A percentile compares a stretch with the other conserved stretches of the same genome.
Evolutionary conservation across 257 asterid genomes (phyloP).

Genomic region (Paraleonurus japonicus): DNA sequence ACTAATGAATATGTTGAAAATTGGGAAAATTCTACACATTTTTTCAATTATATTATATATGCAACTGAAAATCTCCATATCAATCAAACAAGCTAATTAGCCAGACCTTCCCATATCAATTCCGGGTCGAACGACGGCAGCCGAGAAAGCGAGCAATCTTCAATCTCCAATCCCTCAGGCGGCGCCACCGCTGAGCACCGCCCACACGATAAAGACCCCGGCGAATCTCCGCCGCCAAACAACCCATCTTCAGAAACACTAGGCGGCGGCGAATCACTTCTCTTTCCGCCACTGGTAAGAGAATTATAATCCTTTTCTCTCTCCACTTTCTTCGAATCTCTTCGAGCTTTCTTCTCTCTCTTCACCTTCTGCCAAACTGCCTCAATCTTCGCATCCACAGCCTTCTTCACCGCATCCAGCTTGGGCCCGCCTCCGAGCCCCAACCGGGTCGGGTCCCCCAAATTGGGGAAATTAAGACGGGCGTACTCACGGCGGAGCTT

Average conservation of each 20-base stretch:
- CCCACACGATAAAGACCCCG: slow-evolving; percentile 33
- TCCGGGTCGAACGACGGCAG: slow-evolving; percentile 80
- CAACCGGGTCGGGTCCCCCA: slow-evolving; percentile 44
- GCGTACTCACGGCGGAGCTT: slow-evolving; percentile 55
- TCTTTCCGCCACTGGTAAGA: too few relatives aligned
- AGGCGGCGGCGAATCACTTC: slow-evolving; percentile 24
- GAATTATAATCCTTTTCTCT: slow-evolving; percentile 59
- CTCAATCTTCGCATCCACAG: slow-evolving; percentile 73
- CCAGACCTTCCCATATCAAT: slow-evolving; percentile 80
- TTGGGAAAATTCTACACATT: too few relatives aligned
- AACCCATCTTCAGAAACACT: slow-evolving; percentile 54
- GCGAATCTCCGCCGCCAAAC: slow-evolving; percentile 43
- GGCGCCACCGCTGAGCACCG: slow-evolving; percentile 27
- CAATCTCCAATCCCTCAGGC: slow-evolving; percentile 37
- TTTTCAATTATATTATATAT: too few relatives aligned
- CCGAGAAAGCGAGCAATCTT: slow-evolving; percentile 56
- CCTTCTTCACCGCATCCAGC: slow-evolving; percentile 43
- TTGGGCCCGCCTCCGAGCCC: slow-evolving; percentile 48
- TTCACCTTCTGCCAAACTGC: too few relatives aligned
- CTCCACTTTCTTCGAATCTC: slow-evolving; percentile 55
- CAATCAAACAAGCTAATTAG: slow-evolving; percentile 30
- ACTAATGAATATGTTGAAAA: too few relatives aligned
- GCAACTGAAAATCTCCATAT: too few relatives aligned
- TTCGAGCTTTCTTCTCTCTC: too few relatives aligned
- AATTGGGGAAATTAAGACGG: slow-evolving; percentile 45